phyloP scores from a whole-genome alignment of 1,284 basidiomycete genomes.

The Fomitopsis betulina region DNA sequence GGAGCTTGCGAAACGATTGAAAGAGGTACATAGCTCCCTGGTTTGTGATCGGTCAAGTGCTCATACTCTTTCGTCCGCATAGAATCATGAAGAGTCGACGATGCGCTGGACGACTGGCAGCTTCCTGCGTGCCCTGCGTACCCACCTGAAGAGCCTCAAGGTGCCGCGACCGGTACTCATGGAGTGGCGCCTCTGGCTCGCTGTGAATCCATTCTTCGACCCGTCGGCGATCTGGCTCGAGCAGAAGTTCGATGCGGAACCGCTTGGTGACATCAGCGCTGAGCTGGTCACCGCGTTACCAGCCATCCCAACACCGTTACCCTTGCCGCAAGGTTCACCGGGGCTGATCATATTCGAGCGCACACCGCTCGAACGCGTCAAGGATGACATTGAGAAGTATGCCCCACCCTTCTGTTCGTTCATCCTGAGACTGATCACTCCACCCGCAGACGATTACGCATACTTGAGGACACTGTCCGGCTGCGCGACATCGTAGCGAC shows the following conservation, averaged over 20 bases:
- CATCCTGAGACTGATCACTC: background rate
- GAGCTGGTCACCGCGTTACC: conserved; percentile 52
- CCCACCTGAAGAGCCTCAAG: conserved; percentile 32
- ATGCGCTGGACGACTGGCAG: conserved; percentile 67
- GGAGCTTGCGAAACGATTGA: conserved; percentile 56
- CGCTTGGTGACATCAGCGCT: conserved; percentile 49
- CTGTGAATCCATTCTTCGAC: conserved; percentile 64
- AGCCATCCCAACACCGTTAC: conserved; percentile 33
- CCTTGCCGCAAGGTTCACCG: conserved; percentile 38
- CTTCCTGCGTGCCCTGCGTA: conserved; percentile 47
- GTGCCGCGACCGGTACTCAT: conserved; percentile 22
- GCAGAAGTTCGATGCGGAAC: conserved; percentile 63
- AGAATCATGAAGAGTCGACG: conserved; percentile 68
- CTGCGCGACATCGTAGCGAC: conserved; percentile 55
- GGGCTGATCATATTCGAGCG: conserved; percentile 69
- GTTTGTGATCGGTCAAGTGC: background rate
- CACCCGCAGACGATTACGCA: conserved; percentile 55
- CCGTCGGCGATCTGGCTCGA: conserved; percentile 75
- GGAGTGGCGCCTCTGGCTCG: conserved; percentile 64
- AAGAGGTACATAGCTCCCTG: conserved; percentile 45
- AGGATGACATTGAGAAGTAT: conserved; percentile 64
- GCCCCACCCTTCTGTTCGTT: background rate
- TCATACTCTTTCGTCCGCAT: conserved; percentile 2
- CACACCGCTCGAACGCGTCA: conserved; percentile 53
- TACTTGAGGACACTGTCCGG: conserved; percentile 66